phyloP scores from a whole-genome alignment of 768 basidiomycete genomes.

The Tulasnella sp. region DNA sequence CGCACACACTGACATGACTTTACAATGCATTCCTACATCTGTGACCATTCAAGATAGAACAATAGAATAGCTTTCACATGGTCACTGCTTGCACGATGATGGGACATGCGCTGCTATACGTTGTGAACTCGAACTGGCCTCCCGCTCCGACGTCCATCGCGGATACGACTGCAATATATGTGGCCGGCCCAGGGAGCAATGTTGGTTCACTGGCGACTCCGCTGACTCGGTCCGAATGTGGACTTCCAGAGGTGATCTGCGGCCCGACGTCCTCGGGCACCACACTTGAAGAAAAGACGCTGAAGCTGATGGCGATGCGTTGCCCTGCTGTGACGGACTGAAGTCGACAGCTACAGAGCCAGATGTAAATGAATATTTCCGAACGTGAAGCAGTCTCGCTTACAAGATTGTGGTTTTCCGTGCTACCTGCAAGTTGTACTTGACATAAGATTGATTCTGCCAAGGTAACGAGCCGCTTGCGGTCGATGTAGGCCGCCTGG shows the following conservation, averaged over 20 bases:
- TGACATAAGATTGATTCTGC: constrained; percentile 56
- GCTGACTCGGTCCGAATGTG: constrained; percentile 9
- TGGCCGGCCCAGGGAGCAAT: not conserved
- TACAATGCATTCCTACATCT: too few relatives aligned
- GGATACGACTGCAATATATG: not conserved
- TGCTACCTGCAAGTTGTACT: constrained; percentile 45
- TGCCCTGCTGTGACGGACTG: not conserved
- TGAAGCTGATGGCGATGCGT: constrained; percentile 1
- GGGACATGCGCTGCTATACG: constrained; percentile 9
- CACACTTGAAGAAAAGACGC: not conserved
- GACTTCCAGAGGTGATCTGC: not conserved
- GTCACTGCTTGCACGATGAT: too few relatives aligned
- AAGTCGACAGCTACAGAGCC: constrained; percentile 1
- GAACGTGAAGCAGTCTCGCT: not conserved
- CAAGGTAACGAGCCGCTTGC: constrained; percentile 59
- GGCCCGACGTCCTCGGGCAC: not conserved
- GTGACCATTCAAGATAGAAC: too few relatives aligned
- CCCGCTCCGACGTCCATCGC: not conserved
- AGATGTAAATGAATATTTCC: not conserved
- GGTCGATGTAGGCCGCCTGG: constrained; percentile 47
- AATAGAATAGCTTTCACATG: too few relatives aligned
- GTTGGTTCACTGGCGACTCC: constrained; percentile 1
- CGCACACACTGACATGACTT: too few relatives aligned
- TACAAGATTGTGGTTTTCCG: constrained; percentile 6
- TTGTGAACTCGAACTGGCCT: constrained; percentile 4